Base-by-base conservation (phyloP, 2,329 filamentous ascomycete genomes). In the Fusarium newnesense region DNA sequence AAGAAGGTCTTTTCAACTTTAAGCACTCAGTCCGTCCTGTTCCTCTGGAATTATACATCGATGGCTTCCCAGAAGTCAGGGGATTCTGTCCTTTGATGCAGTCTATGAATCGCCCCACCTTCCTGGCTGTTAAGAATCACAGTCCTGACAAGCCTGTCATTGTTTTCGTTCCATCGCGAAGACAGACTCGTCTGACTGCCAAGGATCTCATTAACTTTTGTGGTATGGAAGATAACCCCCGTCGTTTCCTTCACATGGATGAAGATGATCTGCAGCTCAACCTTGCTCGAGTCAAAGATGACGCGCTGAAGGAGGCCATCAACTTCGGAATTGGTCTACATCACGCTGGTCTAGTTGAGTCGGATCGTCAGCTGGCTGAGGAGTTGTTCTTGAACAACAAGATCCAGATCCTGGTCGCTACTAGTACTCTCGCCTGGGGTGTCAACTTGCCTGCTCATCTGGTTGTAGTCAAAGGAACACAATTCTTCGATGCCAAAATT, bases 41-140 rank as follows among this genome's bases (percentile, higher is more conserved):
- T 15, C 96, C 97, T 0, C 83, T 99, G 43, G 96, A 99, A 81
- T 94, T 98, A 47, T 99, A 94, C 82, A 99, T 99, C 75, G 96
- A 99, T 80, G 97, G 96, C 0, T 99, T 99, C 80, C 95, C 96
- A 0, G 94, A 98, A 79, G 93, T 96, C 75, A 90, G 96, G 67
- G 96, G 96, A 1, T 99, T 99, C 85, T 98, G 96, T 77, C 95
- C 96, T 1, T 84, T 99, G 74, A 99, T 99, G 96, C 96, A 98
- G 83, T 97, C 95, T 1, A 99, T 99, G 96, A 99, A 99, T 79
- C 89, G 96, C 11, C 96, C 96, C 4, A 98, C 96, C 0, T 99
- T 98, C 83, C 85, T 98, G 37, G 96, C 96, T 1, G 96, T 99
- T 82, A 98, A 99, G 82, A 94, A 92, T 16, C 97, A 99, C 82